Evolutionary conservation across 441 rosid genomes (phyloP).

Genomic region (Caryocar brasiliense): DNA sequence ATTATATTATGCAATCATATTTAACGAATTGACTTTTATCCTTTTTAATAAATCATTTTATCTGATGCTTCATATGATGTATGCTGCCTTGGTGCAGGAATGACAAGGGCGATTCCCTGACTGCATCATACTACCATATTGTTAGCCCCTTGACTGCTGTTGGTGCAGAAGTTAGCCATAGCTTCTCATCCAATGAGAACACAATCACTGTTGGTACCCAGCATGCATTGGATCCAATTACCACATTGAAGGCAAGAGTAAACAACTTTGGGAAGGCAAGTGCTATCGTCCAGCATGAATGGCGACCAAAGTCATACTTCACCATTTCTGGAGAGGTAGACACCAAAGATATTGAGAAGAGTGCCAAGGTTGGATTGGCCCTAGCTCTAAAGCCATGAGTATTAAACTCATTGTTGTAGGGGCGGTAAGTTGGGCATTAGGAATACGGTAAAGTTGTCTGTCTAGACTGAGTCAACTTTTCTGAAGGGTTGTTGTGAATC

Average conservation of each 20-base stretch:
- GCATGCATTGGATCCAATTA: constrained; percentile 65
- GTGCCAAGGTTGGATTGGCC: constrained; percentile 78
- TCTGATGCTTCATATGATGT: background rate
- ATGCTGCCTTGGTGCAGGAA: constrained; percentile 38
- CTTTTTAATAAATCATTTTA: background rate
- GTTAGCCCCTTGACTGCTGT: constrained; percentile 55
- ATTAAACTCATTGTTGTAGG: background rate
- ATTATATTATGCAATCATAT: too few species aligned
- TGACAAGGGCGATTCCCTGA: constrained; percentile 60
- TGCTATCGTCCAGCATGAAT: constrained; percentile 84
- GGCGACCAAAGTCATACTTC: constrained; percentile 73
- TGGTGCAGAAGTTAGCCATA: constrained; percentile 70
- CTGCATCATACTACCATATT: constrained; percentile 62
- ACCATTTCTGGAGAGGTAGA: constrained; percentile 80
- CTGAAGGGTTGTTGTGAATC: constrained; percentile 1
- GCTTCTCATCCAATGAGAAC: constrained; percentile 64
- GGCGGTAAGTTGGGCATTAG: constrained; percentile 1
- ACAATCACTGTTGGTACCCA: constrained; percentile 72
- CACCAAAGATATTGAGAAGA: constrained; percentile 71
- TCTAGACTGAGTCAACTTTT: background rate
- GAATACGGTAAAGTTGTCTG: constrained; percentile 9
- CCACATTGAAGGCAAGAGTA: constrained; percentile 55
- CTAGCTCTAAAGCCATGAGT: constrained; percentile 73
- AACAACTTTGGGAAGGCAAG: constrained; percentile 67
- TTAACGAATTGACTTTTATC: too few species aligned